A percentile compares a stretch with the other conserved stretches of the same genome.
Conservation (phyloP, 2,329 filamentous ascomycete genomes). For the Emmonsiellopsis sp. region DNA sequence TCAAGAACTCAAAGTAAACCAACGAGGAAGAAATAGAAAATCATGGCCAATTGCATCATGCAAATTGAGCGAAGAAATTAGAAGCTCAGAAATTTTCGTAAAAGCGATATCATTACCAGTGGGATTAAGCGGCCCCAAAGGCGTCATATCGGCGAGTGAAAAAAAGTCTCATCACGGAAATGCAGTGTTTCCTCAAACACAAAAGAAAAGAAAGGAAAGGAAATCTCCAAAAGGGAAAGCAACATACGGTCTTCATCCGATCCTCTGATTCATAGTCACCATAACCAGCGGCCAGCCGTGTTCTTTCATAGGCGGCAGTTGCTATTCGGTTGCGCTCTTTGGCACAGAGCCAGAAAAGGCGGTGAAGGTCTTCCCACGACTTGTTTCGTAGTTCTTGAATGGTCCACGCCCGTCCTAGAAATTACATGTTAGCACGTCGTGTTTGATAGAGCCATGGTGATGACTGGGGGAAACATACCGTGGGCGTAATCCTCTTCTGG, state of each 20-base stretch:
- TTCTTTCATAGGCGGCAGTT: constrained; percentile 65
- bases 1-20: not conserved
- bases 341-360: constrained; percentile 87
- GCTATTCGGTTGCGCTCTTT: constrained; percentile 83
- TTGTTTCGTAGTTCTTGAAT: constrained; percentile 79
- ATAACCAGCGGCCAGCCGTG: constrained; percentile 59
- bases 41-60: not conserved
- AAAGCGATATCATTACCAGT: constrained; percentile 16
- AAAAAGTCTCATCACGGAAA: constrained; percentile 17
- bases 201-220: not conserved
- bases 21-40: not conserved
- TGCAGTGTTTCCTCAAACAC: not conserved
- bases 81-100: constrained; percentile 13
- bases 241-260: constrained; percentile 59
- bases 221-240: not conserved
- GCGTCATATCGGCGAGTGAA: constrained; percentile 26
- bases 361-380: constrained; percentile 87
- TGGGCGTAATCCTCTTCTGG: constrained; percentile 63
- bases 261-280: constrained; percentile 58
- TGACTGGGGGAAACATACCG: constrained; percentile 39
- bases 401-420: constrained; percentile 65
- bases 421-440: not conserved
- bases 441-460: not conserved
- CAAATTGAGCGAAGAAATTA: not conserved
- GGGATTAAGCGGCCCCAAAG: constrained; percentile 20